Percentiles rank a stretch among this genome's conserved stretches.
Evolutionary conservation across 2,329 filamentous ascomycete species (phyloP).

Genomic region (Daldinia eschscholtzii): DNA sequence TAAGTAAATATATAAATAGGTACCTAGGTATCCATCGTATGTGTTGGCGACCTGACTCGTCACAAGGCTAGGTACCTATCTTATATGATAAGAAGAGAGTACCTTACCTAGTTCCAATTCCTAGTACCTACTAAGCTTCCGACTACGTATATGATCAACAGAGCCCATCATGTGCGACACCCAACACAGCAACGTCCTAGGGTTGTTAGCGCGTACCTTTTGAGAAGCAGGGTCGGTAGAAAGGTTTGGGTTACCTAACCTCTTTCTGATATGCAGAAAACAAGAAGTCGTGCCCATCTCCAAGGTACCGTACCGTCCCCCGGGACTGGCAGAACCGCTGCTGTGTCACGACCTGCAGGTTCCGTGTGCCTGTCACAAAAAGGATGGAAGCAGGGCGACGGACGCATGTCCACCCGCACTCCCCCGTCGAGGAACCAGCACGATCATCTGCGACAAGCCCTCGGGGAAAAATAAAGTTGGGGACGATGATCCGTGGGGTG

Average conservation of each 20-base stretch:
- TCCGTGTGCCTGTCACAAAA: slow-evolving; percentile 37
- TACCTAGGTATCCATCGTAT: background rate
- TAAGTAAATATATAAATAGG: background rate
- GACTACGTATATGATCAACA: slow-evolving; percentile 36
- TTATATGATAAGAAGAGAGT: slow-evolving; percentile 19
- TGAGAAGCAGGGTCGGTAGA: slow-evolving; percentile 4
- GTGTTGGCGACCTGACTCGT: background rate
- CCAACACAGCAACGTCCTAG: slow-evolving; percentile 11
- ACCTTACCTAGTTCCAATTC: background rate
- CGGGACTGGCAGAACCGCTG: slow-evolving; percentile 22
- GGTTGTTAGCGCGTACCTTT: background rate
- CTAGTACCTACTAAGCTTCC: slow-evolving; percentile 33
- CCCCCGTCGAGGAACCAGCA: slow-evolving; percentile 26
- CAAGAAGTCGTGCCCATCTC: slow-evolving; percentile 3
- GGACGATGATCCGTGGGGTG: slow-evolving; percentile 39
- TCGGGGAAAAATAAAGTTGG: slow-evolving; percentile 36
- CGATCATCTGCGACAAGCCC: slow-evolving; percentile 33
- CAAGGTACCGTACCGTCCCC: slow-evolving; percentile 18
- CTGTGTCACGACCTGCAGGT: slow-evolving; percentile 41
- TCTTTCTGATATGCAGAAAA: background rate
- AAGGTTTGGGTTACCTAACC: slow-evolving; percentile 2
- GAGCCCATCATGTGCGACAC: slow-evolving; percentile 30
- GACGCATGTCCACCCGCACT: slow-evolving; percentile 32
- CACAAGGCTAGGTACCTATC: background rate
- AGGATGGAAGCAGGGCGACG: slow-evolving; percentile 13